Conservation (phyloP, 2,329 filamentous ascomycete genomes). For the Ceratocystis huliohia region DNA sequence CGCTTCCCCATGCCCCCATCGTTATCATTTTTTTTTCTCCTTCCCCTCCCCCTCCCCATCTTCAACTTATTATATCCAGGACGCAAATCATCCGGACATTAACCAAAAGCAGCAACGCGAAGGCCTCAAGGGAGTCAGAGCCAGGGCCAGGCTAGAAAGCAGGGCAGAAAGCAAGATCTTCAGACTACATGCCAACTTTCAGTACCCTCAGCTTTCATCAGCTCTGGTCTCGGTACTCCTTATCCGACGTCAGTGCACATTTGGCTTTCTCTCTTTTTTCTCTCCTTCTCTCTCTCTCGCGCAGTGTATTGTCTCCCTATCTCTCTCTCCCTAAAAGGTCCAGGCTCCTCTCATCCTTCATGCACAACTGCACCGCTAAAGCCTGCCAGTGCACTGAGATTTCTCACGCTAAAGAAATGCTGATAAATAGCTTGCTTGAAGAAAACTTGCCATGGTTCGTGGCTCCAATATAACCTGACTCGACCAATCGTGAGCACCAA, state of each 20-base stretch:
- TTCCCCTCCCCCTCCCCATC: neutral
- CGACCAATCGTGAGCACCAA: neutral
- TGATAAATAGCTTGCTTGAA: neutral
- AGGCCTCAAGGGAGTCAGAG: neutral
- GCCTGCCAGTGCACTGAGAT: neutral
- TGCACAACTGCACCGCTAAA: too few species aligned
- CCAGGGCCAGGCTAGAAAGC: neutral
- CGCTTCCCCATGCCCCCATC: neutral
- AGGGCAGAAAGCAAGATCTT: neutral
- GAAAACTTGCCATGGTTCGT: neutral
- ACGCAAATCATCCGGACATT: constrained; percentile 8
- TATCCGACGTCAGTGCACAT: constrained; percentile 3
- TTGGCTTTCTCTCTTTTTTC: too few species aligned
- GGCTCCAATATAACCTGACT: neutral
- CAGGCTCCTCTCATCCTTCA: too few species aligned
- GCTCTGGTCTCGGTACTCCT: constrained; percentile 3
- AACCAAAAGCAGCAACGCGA: neutral
- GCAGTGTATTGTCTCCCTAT: neutral
- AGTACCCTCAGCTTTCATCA: neutral
- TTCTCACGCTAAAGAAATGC: too few species aligned
- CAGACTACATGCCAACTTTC: neutral
- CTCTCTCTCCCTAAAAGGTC: too few species aligned
- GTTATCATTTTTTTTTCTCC: neutral
- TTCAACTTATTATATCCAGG: neutral
- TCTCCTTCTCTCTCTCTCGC: neutral